Evolutionary conservation across 2,329 filamentous ascomycete genomes (phyloP).

Genomic region (Diaporthe sp.): DNA sequence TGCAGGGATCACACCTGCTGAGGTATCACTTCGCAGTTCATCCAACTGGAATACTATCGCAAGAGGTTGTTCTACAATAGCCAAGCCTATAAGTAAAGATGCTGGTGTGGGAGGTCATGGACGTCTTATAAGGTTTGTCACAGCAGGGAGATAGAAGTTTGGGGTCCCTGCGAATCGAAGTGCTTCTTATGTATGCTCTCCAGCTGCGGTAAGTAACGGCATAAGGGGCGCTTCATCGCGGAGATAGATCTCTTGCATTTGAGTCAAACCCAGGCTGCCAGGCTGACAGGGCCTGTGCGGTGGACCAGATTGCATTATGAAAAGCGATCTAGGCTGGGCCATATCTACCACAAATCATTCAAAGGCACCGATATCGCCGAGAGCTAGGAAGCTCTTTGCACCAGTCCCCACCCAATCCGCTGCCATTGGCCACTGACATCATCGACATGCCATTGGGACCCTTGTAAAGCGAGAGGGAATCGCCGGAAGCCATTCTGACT

Average conservation of each 20-base stretch:
- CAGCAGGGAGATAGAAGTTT: not conserved
- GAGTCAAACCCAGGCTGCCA: not conserved
- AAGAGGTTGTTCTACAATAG: not conserved
- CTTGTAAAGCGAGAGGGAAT: constrained; percentile 9
- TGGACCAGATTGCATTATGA: not conserved
- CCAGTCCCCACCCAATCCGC: not conserved
- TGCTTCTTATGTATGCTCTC: not conserved
- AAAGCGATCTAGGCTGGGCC: not conserved
- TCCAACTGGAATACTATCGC: too few species aligned
- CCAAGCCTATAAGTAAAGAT: too few species aligned
- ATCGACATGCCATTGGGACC: constrained; percentile 13
- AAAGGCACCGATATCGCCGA: constrained; percentile 18
- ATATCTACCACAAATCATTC: not conserved
- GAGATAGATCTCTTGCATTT: not conserved
- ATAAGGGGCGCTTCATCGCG: not conserved
- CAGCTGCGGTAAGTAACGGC: not conserved
- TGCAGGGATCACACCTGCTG: not conserved
- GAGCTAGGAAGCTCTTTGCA: not conserved
- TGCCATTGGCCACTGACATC: constrained; percentile 32
- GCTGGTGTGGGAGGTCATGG: not conserved
- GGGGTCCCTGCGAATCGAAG: not conserved
- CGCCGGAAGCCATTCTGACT: constrained; percentile 25
- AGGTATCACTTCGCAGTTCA: not conserved
- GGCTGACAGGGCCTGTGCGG: not conserved
- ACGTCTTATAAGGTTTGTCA: too few species aligned